A percentile compares a stretch with the other conserved stretches of the same genome.
Conservation (phyloP, 768 basidiomycete species). For the Psilocybe cyanescens region DNA sequence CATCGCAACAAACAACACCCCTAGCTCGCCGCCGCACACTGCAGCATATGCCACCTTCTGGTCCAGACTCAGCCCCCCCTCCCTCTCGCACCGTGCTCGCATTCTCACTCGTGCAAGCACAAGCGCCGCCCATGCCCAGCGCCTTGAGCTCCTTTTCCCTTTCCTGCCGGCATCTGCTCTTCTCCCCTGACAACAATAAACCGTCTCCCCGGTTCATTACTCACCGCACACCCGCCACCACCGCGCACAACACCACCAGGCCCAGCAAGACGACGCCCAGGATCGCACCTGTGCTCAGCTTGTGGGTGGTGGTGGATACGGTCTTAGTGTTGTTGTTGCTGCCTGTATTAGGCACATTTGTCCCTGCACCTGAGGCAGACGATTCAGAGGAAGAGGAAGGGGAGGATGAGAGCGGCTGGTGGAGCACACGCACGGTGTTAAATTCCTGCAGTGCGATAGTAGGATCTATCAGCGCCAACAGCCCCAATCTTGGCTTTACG, state of each 20-base stretch:
- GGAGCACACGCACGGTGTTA: constrained; percentile 66
- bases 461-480: constrained; percentile 66
- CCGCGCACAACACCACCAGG: constrained; percentile 59
- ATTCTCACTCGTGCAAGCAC: too few species aligned
- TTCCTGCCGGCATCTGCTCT: constrained; percentile 25
- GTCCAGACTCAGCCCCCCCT: constrained; percentile 8
- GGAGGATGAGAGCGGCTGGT: constrained; percentile 49
- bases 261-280: constrained; percentile 62
- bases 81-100: too few species aligned
- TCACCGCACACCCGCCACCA: constrained; percentile 60
- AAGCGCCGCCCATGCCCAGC: too few species aligned
- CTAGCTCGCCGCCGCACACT: constrained; percentile 26
- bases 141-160: constrained; percentile 15
- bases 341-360: constrained; percentile 8
- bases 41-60: constrained; percentile 40
- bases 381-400: constrained; percentile 12
- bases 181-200: constrained; percentile 28
- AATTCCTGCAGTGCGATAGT: constrained; percentile 69
- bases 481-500: constrained; percentile 55
- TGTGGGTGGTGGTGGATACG: constrained; percentile 25
- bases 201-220: constrained; percentile 22
- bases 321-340: constrained; percentile 18
- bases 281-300: constrained; percentile 61
- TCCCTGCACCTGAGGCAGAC: background rate
- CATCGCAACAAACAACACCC: constrained; percentile 5